These are phyloP conservation scores for Xerocomellus dryophilus DNA, from an alignment of 768 basidiomycete species.

Conservation along the genomic window DNA sequence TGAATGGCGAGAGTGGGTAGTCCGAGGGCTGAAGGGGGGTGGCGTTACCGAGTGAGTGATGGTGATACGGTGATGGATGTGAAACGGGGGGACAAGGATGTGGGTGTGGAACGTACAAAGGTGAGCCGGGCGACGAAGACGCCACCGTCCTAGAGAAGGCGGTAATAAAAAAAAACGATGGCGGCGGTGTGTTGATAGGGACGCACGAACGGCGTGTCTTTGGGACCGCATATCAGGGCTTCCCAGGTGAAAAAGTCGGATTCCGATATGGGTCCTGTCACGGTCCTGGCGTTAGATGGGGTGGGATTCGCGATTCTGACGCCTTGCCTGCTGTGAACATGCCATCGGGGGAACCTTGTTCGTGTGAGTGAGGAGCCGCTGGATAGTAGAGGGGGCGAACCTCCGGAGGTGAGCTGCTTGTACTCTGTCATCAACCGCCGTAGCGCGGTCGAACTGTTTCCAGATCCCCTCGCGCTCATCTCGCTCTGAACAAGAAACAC, in stretches of 20 bases:
- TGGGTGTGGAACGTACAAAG: constrained; percentile 58
- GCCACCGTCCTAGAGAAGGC: constrained; percentile 73
- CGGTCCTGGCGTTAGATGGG: background rate
- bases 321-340: constrained; percentile 88
- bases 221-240: constrained; percentile 88
- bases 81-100: no score
- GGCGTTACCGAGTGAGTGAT: background rate
- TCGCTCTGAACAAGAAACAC: background rate
- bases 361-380: background rate
- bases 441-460: constrained; percentile 64
- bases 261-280: constrained; percentile 80
- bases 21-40: constrained; percentile 57
- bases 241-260: constrained; percentile 97
- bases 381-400: constrained; percentile 33
- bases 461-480: constrained; percentile 54
- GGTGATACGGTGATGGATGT: no score
- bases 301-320: background rate
- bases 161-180: no score
- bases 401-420: constrained; percentile 79
- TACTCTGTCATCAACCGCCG: constrained; percentile 92
- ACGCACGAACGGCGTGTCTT: constrained; percentile 90
- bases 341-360: constrained; percentile 77
- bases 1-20: constrained; percentile 97
- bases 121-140: constrained; percentile 89
- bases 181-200: background rate